A percentile compares a stretch with the other conserved stretches of the same genome.
phyloP scores from a whole-genome alignment of 108 stramenopile species.

The Cyclotella atomus region DNA sequence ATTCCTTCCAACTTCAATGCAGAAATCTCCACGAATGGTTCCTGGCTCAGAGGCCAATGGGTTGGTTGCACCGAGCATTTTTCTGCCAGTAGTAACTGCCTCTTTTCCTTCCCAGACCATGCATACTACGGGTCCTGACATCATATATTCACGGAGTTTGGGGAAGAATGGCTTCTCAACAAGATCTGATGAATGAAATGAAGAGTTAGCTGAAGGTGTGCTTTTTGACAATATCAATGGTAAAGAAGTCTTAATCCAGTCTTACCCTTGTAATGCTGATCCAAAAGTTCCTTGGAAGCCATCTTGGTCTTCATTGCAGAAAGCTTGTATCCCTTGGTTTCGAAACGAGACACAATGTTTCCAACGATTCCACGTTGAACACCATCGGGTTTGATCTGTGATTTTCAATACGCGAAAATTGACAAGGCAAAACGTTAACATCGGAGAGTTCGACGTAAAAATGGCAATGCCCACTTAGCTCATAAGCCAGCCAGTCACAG shows the following conservation, averaged over 20 bases:
- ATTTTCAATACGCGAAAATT: too few species aligned
- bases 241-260: neutral
- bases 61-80: slow-evolving; percentile 96
- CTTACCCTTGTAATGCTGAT: slow-evolving; percentile 79
- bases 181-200: slow-evolving; percentile 53
- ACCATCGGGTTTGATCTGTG: slow-evolving; percentile 88
- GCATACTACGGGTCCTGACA: slow-evolving; percentile 55
- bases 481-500: too few species aligned
- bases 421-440: too few species aligned
- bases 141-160: slow-evolving; percentile 92
- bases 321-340: slow-evolving; percentile 94
- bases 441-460: too few species aligned
- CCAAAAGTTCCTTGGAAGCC: slow-evolving; percentile 85
- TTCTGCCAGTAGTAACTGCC: slow-evolving; percentile 90
- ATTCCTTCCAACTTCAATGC: slow-evolving; percentile 83
- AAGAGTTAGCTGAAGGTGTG: neutral
- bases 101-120: slow-evolving; percentile 97
- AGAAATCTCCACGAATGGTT: slow-evolving; percentile 94
- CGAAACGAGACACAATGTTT: slow-evolving; percentile 89
- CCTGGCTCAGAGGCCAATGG: slow-evolving; percentile 90
- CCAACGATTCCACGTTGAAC: slow-evolving; percentile 92
- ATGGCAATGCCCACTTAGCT: too few species aligned
- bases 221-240: neutral
- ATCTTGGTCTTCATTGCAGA: slow-evolving; percentile 89
- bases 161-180: slow-evolving; percentile 95